Conservation (phyloP, 352 stramenopile species). For the Phytophthora idaei region DNA sequence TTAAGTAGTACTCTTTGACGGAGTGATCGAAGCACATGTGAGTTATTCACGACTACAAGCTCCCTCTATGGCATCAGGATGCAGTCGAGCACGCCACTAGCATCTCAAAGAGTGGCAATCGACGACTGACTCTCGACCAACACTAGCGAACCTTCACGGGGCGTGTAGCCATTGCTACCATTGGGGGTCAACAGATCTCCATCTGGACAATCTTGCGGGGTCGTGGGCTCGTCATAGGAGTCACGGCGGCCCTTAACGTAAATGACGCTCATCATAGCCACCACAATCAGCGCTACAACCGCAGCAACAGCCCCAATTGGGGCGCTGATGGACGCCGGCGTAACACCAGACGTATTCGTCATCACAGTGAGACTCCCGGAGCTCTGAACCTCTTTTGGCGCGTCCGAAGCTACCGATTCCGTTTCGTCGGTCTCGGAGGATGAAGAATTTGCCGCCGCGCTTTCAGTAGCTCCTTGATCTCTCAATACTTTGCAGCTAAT, state of each 20-base stretch:
- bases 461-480: conserved; percentile 23
- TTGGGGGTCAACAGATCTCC: conserved; percentile 24
- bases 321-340: background rate
- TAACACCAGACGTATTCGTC: background rate
- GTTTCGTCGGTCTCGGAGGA: background rate
- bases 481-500: conserved; percentile 59
- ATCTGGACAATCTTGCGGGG: conserved; percentile 19
- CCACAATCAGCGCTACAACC: conserved; percentile 30
- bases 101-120: conserved; percentile 39
- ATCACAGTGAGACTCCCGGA: conserved; percentile 7
- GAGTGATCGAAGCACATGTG: conserved; percentile 15
- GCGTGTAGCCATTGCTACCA: conserved; percentile 26
- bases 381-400: background rate
- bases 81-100: background rate
- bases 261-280: conserved; percentile 37
- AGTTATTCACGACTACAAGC: conserved; percentile 5
- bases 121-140: conserved; percentile 42
- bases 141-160: conserved; percentile 36
- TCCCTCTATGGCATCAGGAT: background rate
- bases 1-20: conserved; percentile 26
- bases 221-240: conserved; percentile 27
- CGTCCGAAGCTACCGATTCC: conserved; percentile 5
- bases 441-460: background rate
- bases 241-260: conserved; percentile 33
- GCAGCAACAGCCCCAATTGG: conserved; percentile 12